A percentile compares a stretch with the other conserved stretches of the same genome.
phyloP scores from a whole-genome alignment of 1,139 yeast species.

The Candida sanyaensis region DNA sequence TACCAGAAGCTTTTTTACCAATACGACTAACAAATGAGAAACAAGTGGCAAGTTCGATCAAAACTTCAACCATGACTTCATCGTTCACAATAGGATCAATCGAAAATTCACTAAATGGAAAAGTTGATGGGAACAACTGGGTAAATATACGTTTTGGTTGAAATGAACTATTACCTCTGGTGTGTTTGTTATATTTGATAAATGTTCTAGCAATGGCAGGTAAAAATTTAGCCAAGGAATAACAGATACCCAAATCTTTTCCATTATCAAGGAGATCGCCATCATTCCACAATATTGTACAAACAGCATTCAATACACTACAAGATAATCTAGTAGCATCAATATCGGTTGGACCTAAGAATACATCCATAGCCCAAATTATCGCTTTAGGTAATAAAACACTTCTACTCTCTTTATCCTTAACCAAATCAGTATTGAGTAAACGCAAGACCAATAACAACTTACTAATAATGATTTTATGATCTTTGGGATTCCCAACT shows the following conservation, averaged over 20 bases:
- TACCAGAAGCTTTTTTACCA: conserved; percentile 49
- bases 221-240: conserved; percentile 50
- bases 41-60: conserved; percentile 67
- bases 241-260: conserved; percentile 33
- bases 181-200: conserved; percentile 53
- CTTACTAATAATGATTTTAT: conserved; percentile 56
- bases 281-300: conserved; percentile 37
- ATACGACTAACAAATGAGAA: conserved; percentile 59
- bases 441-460: conserved; percentile 61
- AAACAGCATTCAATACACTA: conserved; percentile 54
- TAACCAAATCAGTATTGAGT: conserved; percentile 49
- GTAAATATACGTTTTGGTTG: conserved; percentile 66
- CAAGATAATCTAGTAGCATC: conserved; percentile 66
- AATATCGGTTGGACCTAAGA: conserved; percentile 52
- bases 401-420: conserved; percentile 37
- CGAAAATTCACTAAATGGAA: conserved; percentile 66
- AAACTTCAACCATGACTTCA: conserved; percentile 68
- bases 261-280: conserved; percentile 24
- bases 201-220: conserved; percentile 56
- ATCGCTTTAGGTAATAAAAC: conserved; percentile 53
- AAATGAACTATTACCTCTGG: conserved; percentile 53
- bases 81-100: conserved; percentile 77
- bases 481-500: conserved; percentile 42
- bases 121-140: conserved; percentile 63
- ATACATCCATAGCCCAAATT: conserved; percentile 65